Conservation (phyloP, 805 yeast species). For the Candida dendrica region DNA sequence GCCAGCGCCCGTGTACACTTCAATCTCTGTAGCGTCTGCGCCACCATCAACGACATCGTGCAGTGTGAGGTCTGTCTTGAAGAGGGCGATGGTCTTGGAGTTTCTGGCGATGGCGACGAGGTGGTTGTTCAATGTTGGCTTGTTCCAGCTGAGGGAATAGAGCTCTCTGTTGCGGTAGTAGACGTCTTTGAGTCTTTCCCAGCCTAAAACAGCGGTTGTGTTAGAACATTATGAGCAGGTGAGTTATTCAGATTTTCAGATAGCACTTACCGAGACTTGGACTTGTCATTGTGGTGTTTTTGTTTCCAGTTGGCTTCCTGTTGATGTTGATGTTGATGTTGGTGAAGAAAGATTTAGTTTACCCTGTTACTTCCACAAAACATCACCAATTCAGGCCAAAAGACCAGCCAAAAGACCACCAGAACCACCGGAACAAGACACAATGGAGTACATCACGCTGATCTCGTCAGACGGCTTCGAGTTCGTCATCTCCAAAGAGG, state of each 20-base stretch:
- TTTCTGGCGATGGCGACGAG: constrained; percentile 4
- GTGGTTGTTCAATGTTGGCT: not conserved
- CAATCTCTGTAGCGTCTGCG: constrained; percentile 8
- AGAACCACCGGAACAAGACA: too few relatives aligned
- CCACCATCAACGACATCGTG: not conserved
- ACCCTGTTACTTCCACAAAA: too few relatives aligned
- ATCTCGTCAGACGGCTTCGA: too few relatives aligned
- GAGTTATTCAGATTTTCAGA: too few relatives aligned
- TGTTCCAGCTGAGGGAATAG: constrained; percentile 14
- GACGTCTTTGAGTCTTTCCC: constrained; percentile 75
- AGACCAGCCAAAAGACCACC: too few relatives aligned
- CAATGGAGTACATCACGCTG: too few relatives aligned
- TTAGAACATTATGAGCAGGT: not conserved
- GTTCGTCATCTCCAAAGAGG: too few relatives aligned
- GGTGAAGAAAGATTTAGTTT: too few relatives aligned
- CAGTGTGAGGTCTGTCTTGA: not conserved
- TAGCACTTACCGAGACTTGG: constrained; percentile 26
- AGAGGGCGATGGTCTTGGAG: constrained; percentile 6
- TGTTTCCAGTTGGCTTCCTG: too few relatives aligned
- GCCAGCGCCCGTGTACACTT: constrained; percentile 30
- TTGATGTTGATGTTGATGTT: too few relatives aligned
- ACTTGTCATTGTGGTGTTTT: constrained; percentile 7
- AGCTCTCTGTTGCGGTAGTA: constrained; percentile 60
- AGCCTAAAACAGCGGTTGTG: constrained; percentile 24
- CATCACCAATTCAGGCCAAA: too few relatives aligned